Evolutionary conservation across 768 basidiomycete species (phyloP), one percentile per base, ranked within the genome.

Genomic region (Rhodosporidiobolus sp.): DNA sequence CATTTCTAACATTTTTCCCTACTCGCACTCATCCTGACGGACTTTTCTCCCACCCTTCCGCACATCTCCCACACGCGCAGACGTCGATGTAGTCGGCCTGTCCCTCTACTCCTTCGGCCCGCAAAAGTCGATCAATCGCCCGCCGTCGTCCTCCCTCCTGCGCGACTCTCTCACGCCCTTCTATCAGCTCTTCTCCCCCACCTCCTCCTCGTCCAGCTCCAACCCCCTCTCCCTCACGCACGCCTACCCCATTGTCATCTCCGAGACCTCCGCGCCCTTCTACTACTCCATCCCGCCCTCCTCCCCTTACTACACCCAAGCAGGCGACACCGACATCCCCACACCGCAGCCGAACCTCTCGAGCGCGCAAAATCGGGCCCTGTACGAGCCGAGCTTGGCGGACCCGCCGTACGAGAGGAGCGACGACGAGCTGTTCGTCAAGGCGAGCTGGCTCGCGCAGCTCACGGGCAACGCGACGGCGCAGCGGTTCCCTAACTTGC

Each of bases 11-110:
- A n/a, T n/a, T n/a, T n/a, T n/a, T n/a, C n/a, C n/a, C n/a, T n/a
- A n/a, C n/a, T n/a, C n/a, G n/a, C n/a, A n/a, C n/a, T n/a, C n/a
- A n/a, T n/a, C n/a, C n/a, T n/a, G n/a, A n/a, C n/a, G n/a, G n/a
- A n/a, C n/a, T n/a, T n/a, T n/a, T n/a, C n/a, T n/a, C 28, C 30
- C 20, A 2, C 24, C 19, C 26, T 6, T 10, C n/a, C n/a, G n/a
- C n/a, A n/a, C n/a, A n/a, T 24, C 46, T 14, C 46, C 49, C 24
- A 53, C 53, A 28, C 4, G 4, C 28, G 19, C 22, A 68, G 66
- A 63, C 57, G 74, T 76, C 67, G 74, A 76, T 52, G 14, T 72
- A 45, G 74, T 64, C 17, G 74, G 74, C 3, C 67, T 76, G 1
- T 69, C 67, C 12, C 46, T 72, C 46, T 76, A 76, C 67, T 69